phyloP scores from a whole-genome alignment of 257 asterid genomes.

The Primulina huaijiensis region DNA sequence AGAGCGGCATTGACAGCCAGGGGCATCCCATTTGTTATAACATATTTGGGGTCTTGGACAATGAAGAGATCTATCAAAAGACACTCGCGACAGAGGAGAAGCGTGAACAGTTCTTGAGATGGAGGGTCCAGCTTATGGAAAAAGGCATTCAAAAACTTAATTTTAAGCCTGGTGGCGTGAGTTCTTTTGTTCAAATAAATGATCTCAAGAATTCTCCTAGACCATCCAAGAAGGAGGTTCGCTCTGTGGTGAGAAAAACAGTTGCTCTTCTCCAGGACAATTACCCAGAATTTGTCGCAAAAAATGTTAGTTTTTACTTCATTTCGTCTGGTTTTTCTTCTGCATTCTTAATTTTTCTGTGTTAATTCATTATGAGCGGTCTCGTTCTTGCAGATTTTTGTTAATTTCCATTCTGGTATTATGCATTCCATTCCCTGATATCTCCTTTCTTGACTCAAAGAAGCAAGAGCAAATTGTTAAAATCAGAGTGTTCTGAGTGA shows the following conservation, averaged over 20 bases:
- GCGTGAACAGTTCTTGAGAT: constrained; percentile 59
- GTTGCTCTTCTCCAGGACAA: constrained; percentile 76
- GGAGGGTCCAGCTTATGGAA: constrained; percentile 87
- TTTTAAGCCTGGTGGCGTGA: constrained; percentile 54
- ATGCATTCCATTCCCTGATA: constrained; percentile 58
- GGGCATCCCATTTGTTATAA: constrained; percentile 85
- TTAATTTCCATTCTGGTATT: constrained; percentile 81
- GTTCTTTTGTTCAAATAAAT: constrained; percentile 61
- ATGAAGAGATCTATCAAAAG: constrained; percentile 43
- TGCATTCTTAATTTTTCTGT: not conserved
- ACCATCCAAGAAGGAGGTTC: constrained; percentile 65
- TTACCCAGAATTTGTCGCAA: constrained; percentile 78
- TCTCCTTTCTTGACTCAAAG: constrained; percentile 78
- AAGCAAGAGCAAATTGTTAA: constrained; percentile 73
- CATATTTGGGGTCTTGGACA: constrained; percentile 60
- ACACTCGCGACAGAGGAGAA: constrained; percentile 57
- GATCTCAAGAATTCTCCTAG: constrained; percentile 67
- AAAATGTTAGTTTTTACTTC: constrained; percentile 45
- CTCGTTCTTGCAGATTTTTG: constrained; percentile 51
- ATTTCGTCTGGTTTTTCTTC: not conserved
- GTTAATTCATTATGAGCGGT: constrained; percentile 5
- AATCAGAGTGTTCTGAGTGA: too few species aligned
- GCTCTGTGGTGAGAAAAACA: constrained; percentile 55
- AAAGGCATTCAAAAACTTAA: constrained; percentile 60
- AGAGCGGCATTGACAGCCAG: constrained; percentile 55